Base-by-base conservation (phyloP, 371 early-diverging fungal species). In the Entomophthora muscae region DNA sequence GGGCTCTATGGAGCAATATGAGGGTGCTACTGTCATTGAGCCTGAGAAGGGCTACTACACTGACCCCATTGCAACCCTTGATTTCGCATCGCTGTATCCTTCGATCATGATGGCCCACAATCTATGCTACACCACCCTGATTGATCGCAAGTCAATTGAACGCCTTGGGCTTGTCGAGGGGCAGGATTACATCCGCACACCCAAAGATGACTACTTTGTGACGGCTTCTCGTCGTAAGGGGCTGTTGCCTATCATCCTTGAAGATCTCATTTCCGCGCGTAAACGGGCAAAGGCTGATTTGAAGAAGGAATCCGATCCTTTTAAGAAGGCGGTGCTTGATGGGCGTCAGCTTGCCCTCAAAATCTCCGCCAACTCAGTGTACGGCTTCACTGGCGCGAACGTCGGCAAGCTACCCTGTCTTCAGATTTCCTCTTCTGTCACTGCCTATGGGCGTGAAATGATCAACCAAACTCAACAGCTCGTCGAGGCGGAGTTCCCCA, bases 51-150 rank as follows among this genome's bases (percentile, higher is more conserved):
- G 99, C 10, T 99, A 89, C 69, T 99, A 99, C 71, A 85, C 89
- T 63, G 76, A 82, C 1, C 99, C 99, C 1, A 95, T 99, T 66
- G 93, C 99, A 5, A 99, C 99, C 0, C 82, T 99, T 24, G 99
- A 99, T 84, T 99, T 99, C 76, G 89, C 89, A 0, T 98, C 98
- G 0, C 82, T 99, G 71, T 99, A 99, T 75, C 99, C 99, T 10
- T 98, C 98, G 10, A 99, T 99, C 69, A 99, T 99, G 95, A 99
- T 99, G 85, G 98, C 97, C 3, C 96, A 98, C 72, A 99, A 99
- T 70, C 76, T 99, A 23, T 99, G 99, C 73, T 99, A 99, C 73
- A 93, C 98, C 0, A 99, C 99, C 0, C 78, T 95, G 32, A 66
- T 98, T 57, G 77, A 72, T 42, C 71, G 72, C 3, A 68, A 76